Conservation (phyloP, 352 stramenopile species). For the Blastocystis sp. region DNA sequence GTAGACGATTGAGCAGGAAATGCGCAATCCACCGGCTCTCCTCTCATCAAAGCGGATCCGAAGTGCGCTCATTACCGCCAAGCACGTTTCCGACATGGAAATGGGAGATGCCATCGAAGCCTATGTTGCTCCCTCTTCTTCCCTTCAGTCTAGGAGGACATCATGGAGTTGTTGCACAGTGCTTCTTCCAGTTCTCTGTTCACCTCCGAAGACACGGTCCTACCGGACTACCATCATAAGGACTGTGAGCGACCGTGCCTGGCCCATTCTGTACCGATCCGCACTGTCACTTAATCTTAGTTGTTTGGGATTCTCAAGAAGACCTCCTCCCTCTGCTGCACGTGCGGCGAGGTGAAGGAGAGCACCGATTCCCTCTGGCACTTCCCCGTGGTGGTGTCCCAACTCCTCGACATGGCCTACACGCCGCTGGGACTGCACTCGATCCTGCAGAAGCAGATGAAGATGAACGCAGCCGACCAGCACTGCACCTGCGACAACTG, state of each 20-base stretch:
- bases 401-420: background rate
- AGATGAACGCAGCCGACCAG: constrained; percentile 6
- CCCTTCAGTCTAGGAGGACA: constrained; percentile 34
- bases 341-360: background rate
- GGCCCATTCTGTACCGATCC: constrained; percentile 12
- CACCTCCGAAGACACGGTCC: too few species aligned
- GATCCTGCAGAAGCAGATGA: constrained; percentile 5
- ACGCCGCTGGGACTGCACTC: background rate
- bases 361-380: constrained; percentile 21
- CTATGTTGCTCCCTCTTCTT: constrained; percentile 2
- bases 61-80: background rate
- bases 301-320: constrained; percentile 5
- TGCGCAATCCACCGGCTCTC: background rate
- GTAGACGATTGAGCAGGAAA: constrained; percentile 49
- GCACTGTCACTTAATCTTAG: background rate
- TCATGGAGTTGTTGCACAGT: constrained; percentile 33
- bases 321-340: background rate
- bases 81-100: constrained; percentile 4
- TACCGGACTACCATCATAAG: background rate
- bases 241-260: background rate
- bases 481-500: constrained; percentile 13
- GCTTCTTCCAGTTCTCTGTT: too few species aligned
- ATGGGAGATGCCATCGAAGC: constrained; percentile 61
- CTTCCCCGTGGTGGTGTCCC: constrained; percentile 31
- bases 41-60: constrained; percentile 20